Evolutionary conservation across 2,329 filamentous ascomycete species (phyloP), one percentile per base, ranked within the genome.

Genomic region (Fusarium stilboides): DNA sequence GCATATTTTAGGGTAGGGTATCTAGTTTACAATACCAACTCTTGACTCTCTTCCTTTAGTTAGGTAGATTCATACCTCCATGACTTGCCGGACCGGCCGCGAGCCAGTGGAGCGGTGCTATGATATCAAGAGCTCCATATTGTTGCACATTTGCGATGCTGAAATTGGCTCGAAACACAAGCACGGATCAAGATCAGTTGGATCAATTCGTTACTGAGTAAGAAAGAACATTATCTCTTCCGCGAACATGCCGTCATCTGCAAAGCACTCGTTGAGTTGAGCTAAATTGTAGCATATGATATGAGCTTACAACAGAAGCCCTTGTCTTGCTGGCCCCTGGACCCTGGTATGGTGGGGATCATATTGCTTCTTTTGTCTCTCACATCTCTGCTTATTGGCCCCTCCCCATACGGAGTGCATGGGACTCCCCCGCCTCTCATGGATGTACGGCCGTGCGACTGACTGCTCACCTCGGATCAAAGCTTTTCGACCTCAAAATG

Each of bases 301-400:
- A 46, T 49, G 45, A 45, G 47, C 40, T 56, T 49, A 39, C 50
- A 20, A 24, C 45, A 36, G 15, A 42, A 57, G 47, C 51, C 69
- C 69, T 47, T 51, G 61, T 61, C 57, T 60, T 46, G 44, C 52
- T 54, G 49, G 44, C 49, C 58, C 60, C 58, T 31, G 47, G 43
- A 50, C 57, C 55, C 60, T 58, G 42, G 59, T 33, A 52, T 24
- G 57, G 74, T 60, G 73, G 70, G 62, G 37, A 52, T 36, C 55
- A 64, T 58, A 74, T 76, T 76, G 71, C 74, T 76, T 76, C 73
- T 76, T 76, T 76, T 57, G 73, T 68, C 60, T 46, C 19, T 43
- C 26, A 20, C 26, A 45, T 33, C 62, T 52, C 36, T 58, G 52
- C 47, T 53, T 54, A 76, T 76, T 76, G 74, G 74, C 22, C 40